Evolutionary conservation across 345 rosid species (phyloP).

Genomic region (Populus simonii): DNA sequence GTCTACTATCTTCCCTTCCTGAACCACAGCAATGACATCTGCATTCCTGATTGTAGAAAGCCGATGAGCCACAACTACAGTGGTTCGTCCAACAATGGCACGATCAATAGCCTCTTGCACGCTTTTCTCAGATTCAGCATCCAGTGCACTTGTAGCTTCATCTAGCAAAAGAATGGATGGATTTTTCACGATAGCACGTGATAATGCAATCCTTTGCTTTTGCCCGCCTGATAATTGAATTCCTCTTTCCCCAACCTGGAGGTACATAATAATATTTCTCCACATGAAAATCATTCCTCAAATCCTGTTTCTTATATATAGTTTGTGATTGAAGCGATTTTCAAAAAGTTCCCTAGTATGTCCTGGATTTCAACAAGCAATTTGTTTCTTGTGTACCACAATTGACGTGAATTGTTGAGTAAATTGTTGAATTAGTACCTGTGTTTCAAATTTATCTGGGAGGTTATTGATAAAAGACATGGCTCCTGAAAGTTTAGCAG

Average conservation of each 20-base stretch:
- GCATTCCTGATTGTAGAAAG: conserved; percentile 90
- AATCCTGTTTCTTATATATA: neutral
- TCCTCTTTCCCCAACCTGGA: conserved; percentile 93
- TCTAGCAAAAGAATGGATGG: conserved; percentile 86
- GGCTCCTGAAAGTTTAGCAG: conserved; percentile 90
- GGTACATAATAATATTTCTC: neutral
- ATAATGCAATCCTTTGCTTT: conserved; percentile 89
- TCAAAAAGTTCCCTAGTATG: neutral
- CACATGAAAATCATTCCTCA: neutral
- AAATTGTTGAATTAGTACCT: conserved; percentile 39
- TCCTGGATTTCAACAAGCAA: neutral
- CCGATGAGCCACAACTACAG: conserved; percentile 85
- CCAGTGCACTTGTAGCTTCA: conserved; percentile 96
- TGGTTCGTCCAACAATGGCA: conserved; percentile 92
- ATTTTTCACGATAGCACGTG: conserved; percentile 85
- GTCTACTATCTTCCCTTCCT: conserved; percentile 76
- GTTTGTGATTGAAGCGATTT: neutral
- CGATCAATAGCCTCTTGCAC: conserved; percentile 94
- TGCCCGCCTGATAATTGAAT: conserved; percentile 94
- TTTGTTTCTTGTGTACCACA: neutral
- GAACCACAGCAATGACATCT: conserved; percentile 79
- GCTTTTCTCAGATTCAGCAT: conserved; percentile 91
- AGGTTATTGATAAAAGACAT: conserved; percentile 76
- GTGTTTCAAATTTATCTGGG: conserved; percentile 90
- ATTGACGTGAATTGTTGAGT: too few species aligned